phyloP scores from a whole-genome alignment of 768 basidiomycete species.

The Dentipellis sp. region DNA sequence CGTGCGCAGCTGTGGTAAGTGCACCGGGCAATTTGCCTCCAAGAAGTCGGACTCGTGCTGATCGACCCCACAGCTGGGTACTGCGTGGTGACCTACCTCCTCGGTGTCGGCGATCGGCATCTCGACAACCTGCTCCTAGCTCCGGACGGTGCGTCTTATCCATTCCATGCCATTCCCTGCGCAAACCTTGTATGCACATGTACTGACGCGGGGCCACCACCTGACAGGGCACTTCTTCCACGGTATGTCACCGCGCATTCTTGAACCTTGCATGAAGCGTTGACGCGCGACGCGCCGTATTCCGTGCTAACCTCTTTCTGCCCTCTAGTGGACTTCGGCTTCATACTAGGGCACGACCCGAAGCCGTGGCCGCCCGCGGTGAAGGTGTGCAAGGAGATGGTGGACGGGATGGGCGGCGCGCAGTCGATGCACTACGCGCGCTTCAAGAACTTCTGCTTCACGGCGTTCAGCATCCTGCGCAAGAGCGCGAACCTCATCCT shows the following conservation, averaged over 20 bases:
- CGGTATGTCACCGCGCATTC: slow-evolving; percentile 37
- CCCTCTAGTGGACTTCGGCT: slow-evolving; percentile 86
- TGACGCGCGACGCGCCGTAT: not conserved
- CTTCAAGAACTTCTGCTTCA: slow-evolving; percentile 95
- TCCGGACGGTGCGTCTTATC: slow-evolving; percentile 60
- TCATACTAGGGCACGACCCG: slow-evolving; percentile 94
- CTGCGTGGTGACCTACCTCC: slow-evolving; percentile 91
- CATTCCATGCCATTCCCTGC: not conserved
- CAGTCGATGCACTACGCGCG: slow-evolving; percentile 91
- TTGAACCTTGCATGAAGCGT: not conserved
- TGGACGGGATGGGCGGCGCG: slow-evolving; percentile 98
- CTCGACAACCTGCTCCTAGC: slow-evolving; percentile 89
- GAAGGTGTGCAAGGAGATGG: slow-evolving; percentile 99
- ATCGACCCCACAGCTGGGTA: slow-evolving; percentile 65
- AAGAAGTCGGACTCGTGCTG: no score
- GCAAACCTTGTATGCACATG: not conserved
- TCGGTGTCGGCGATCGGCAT: slow-evolving; percentile 96
- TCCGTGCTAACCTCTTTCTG: slow-evolving; percentile 7
- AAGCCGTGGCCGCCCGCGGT: slow-evolving; percentile 97
- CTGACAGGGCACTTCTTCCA: slow-evolving; percentile 87
- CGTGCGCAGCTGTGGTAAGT: slow-evolving; percentile 89
- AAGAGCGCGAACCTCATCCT: slow-evolving; percentile 97
- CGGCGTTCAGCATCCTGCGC: slow-evolving; percentile 92
- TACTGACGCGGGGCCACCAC: not conserved
- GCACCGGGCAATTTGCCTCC: not conserved